Evolutionary conservation across 139 green algal genomes (phyloP).

Genomic region (Zygnema circumcarinatum): DNA sequence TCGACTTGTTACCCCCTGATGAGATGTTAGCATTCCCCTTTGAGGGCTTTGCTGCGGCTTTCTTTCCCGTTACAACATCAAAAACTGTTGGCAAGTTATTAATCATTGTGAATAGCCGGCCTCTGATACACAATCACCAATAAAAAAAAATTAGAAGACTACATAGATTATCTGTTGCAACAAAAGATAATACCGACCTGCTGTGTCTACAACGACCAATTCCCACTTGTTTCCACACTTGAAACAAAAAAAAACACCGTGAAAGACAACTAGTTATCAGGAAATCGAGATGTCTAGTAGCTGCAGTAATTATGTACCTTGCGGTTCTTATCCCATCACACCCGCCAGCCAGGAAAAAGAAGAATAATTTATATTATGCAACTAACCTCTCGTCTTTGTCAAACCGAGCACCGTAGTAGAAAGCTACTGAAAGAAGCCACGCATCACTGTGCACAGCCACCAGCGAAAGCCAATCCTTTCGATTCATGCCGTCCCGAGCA

Average conservation of each 20-base stretch:
- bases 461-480: constrained; percentile 93
- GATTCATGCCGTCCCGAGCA: constrained; percentile 90
- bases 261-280: too few species aligned
- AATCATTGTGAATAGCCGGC: constrained; percentile 57
- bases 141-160: constrained; percentile 25
- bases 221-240: too few species aligned
- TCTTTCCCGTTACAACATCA: constrained; percentile 63
- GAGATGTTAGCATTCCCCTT: constrained; percentile 32
- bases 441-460: constrained; percentile 95
- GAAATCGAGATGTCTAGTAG: too few species aligned
- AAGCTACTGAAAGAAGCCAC: constrained; percentile 94
- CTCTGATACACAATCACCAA: constrained; percentile 37
- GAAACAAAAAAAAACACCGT: too few species aligned
- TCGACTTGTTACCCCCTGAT: constrained; percentile 32
- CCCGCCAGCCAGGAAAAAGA: too few species aligned
- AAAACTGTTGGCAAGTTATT: constrained; percentile 63
- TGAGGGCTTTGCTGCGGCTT: constrained; percentile 33
- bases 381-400: constrained; percentile 68
- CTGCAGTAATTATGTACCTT: too few species aligned
- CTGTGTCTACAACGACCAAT: too few species aligned
- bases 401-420: constrained; percentile 94
- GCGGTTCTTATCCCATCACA: too few species aligned
- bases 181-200: too few species aligned
- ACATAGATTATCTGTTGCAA: too few species aligned
- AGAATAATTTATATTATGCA: too few species aligned